Evolutionary conservation across 1,284 basidiomycete genomes (phyloP), one percentile per base, ranked within the genome.

Genomic region (Fistulinella cinereoalba): DNA sequence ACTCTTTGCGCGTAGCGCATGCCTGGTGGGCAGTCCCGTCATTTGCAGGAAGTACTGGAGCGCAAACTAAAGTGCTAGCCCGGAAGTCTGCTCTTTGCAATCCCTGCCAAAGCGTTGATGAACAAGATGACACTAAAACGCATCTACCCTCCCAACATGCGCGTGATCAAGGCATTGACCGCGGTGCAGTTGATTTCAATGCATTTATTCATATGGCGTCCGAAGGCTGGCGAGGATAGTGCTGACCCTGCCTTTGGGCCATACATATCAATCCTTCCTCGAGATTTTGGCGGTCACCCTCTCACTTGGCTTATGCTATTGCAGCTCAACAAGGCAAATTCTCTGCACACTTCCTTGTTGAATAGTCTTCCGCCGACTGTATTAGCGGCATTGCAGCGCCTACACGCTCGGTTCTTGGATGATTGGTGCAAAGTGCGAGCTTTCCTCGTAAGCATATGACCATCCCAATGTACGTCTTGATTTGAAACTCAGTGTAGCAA

Each of bases 231-330:
- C 11, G 50, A 59, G 7, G 68, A 70, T 13, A 81, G 79, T 25
- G 47, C 50, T 18, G 82, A 90, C 55, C 72, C 76, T 49, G 60
- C 65, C n/a, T 93, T 88, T 67, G 80, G 82, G 19, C 79, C 83
- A 3, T 94, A 91, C 58, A 81, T 94, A 44, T 81, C 82, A 1
- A 75, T 80, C 1, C 68, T 95, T 15, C 92, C 91, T 3, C 61
- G 63, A 44, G 68, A 80, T 31, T 92, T 94, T 61, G 73, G 68
- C 48, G 74, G 65, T 50, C 92, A 94, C 69, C 92, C 92, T 10
- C 70, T 93, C 13, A 77, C 80, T 12, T 88, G 88, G 86, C 55
- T 79, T n/a, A 70, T 82, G 33, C 33, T 50, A 24, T 60, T 60
- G 24, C 53, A 52, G 33, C 28, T 53, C 23, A 11, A 37, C 36